Evolutionary conservation across 108 stramenopile genomes (phyloP), one percentile per base, ranked within the genome.

Genomic region (Craspedostauros australis): DNA sequence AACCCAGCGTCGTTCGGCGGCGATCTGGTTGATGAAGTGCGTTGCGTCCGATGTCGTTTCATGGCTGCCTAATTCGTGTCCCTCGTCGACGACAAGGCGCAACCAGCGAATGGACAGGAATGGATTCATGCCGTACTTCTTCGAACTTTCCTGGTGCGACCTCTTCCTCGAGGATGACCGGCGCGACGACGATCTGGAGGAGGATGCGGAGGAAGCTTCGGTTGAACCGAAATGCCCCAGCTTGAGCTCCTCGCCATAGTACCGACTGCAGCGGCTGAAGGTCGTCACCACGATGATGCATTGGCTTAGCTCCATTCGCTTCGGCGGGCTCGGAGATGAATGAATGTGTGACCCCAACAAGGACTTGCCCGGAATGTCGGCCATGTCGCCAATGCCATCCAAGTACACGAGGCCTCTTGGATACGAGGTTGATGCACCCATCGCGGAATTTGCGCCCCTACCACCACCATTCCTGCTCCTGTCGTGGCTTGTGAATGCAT

Each of bases 1-100:
- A 2, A 90, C 83, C 88, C 89, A 91, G 24, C 86, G 57, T 43
- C 89, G 52, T 55, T 90, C 88, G 15, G 83, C 82, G 8, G 67
- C 76, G 7, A 83, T 19, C 37, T 79, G 54, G 39, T 82, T 63
- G 32, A 90, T 58, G 43, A 73, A 79, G 9, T 53, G 11, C 0
- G 72, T 55, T 0, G 66, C 56, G 20, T 58, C 57, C 26, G 28
- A 54, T 28, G 64, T 68, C 47, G 66, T 64, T 26, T 58, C 67
- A 47, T 57, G 36, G 27, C 42, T 49, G 21, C 75, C 76, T 31
- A 93, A 68, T 22, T 84, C 83, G 39, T 93, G 89, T 18, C 86
- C 84, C 45, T 93, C 92, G 44, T 93, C 89, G 26, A 82, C 75
- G 21, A 75, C 61, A 18, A 88, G 39, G 2, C 81, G 53, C 15